These are phyloP conservation scores for Peziza echinospora DNA, from an alignment of 495 filamentous ascomycete species.

Conservation along the genomic window DNA sequence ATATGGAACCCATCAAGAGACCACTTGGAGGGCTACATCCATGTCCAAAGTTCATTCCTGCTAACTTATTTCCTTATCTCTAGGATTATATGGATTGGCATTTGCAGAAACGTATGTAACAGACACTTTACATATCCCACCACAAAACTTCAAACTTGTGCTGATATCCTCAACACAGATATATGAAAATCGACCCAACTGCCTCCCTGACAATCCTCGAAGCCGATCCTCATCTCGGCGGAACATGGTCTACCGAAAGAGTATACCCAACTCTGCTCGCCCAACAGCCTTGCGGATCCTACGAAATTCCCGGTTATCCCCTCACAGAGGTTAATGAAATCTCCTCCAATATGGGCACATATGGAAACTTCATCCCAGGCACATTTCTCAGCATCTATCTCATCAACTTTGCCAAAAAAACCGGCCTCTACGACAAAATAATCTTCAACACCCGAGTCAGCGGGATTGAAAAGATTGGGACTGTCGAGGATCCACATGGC, in stretches of 20 bases:
- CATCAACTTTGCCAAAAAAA: slow-evolving; percentile 18
- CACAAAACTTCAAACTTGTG: not conserved
- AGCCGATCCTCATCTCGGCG: slow-evolving; percentile 23
- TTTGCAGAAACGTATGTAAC: not conserved
- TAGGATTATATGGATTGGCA: not conserved
- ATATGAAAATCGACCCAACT: slow-evolving; percentile 22
- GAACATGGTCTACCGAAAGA: slow-evolving; percentile 30
- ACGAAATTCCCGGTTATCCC: slow-evolving; percentile 22
- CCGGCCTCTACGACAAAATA: slow-evolving; percentile 18
- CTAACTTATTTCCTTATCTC: too few species aligned
- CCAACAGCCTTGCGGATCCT: slow-evolving; percentile 22
- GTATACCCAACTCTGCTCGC: slow-evolving; percentile 28
- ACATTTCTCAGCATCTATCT: not conserved
- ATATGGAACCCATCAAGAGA: not conserved
- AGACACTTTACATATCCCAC: not conserved
- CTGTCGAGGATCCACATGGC: slow-evolving; percentile 14
- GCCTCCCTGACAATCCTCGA: slow-evolving; percentile 29
- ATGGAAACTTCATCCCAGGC: not conserved
- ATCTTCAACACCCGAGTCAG: slow-evolving; percentile 19
- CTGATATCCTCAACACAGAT: slow-evolving; percentile 2
- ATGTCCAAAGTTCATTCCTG: too few species aligned
- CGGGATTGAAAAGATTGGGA: slow-evolving; percentile 11
- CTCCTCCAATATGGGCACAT: slow-evolving; percentile 19
- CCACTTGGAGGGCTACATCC: too few species aligned
- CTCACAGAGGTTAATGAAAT: slow-evolving; percentile 16